Base-by-base conservation (phyloP, 2,329 filamentous ascomycete species). In the Amphichorda felina region DNA sequence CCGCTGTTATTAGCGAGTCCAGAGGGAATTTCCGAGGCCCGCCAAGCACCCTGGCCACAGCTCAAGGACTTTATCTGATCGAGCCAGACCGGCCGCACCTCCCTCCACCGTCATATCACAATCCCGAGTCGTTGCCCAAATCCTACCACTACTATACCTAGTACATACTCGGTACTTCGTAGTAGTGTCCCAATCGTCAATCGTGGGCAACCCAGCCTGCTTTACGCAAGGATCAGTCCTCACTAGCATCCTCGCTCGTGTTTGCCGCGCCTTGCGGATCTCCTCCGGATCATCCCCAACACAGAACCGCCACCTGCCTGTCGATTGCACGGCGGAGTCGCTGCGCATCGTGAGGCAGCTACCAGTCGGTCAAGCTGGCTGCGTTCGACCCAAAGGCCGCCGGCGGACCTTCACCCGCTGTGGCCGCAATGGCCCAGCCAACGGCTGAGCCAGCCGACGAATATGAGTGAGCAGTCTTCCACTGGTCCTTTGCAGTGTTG, bases 381-480 rank as follows among this genome's bases (percentile, higher is more conserved):
- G 70, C 71, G 63, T 66, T 79, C 58, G 69, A 75, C 61, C 62
- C 69, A 44, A 68, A 68, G 54, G 56, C 66, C 47, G 68, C 72
- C 66, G 71, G 74, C 69, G 68, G 67, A 68, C 72, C 70, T 64
- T 66, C 72, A 63, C 66, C 66, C 68, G 75, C 70, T 70, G 72
- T 70, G 72, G 75, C 73, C 71, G 66, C 68, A 57, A 80, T 79
- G 75, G 73, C 74, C 71, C 72, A 76, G 71, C 72, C 72, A 60
- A 71, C 62, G 66, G 68, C 68, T 63, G 72, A 75, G 60, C 65
- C 68, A 46, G 66, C 63, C 50, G 74, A 78, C 57, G 75, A 79
- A 48, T 79, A 79, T 56, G 75, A 79, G 75, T 80, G 66, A 53
- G 72, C 24, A 26, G 9, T 15, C 29, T 24, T 17, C 28, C n/a